Evolutionary conservation across 805 yeast species (phyloP), one percentile per base, ranked within the genome.

Genomic region (Candida hispaniensis): DNA sequence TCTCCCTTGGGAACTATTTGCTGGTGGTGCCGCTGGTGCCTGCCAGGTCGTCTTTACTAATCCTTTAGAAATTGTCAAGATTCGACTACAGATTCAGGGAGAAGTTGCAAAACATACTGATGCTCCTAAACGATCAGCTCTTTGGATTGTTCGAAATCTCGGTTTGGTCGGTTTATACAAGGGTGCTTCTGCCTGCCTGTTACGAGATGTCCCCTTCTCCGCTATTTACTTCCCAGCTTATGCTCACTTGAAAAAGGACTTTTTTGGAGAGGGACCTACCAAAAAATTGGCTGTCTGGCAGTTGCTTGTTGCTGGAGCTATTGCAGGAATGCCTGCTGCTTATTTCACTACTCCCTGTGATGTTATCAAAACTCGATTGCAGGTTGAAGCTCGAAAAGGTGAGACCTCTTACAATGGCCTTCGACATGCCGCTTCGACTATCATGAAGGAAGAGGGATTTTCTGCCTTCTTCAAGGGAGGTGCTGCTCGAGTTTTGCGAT

Each of bases 321-420:
- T 86, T 44, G 97, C 98, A 9, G 98, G 97, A 54, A 83, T 93
- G 64, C 98, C 98, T 7, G 93, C 97, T 18, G 97, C 97, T 7
- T 88, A 79, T 56, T 63, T 86, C 46, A 88, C 98, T 2, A 88
- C 98, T 0, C 98, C 98, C 2, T 85, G 83, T 51, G 98, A 88
- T 64, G 97, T 88, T 30, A 80, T 91, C 49, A 88, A 88, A 63
- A 88, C 98, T 3, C 75, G 97, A 58, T 64, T 88, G 44, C 98
- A 88, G 61, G 75, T 83, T 41, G 93, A 76, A 54, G 67, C 82
- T 5, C 73, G 78, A 43, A 60, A 67, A 39, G 88, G 86, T 38
- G 94, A 82, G 50, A 69, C 79, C 10, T 70, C 70, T 28, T 88
- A 88, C 60, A 66, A 58, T 14, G 88, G 93, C 40, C 76, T 88